phyloP scores from a whole-genome alignment of 139 green algal species.

The Chlamydomonas urium region DNA sequence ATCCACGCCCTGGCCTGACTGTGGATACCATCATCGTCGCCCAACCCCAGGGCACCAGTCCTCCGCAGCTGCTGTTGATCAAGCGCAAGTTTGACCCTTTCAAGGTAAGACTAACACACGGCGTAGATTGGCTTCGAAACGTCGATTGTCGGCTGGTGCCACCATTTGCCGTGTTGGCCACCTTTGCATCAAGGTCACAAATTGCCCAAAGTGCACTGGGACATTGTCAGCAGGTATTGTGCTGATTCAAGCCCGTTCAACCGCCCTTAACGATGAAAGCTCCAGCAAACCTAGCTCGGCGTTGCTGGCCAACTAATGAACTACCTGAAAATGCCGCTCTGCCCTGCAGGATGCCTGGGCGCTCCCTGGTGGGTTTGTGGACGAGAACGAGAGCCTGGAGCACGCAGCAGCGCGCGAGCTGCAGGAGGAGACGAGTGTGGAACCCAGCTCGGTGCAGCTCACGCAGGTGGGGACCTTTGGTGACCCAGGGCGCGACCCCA shows the following conservation, averaged over 20 bases:
- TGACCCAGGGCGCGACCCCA: slow-evolving; percentile 74
- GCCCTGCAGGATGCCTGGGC: slow-evolving; percentile 63
- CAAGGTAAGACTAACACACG: slow-evolving; percentile 50
- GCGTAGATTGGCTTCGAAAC: too few relatives aligned
- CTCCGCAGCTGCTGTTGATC: slow-evolving; percentile 62
- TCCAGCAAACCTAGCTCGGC: too few relatives aligned
- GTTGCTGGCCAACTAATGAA: neutral
- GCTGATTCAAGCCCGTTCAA: too few relatives aligned
- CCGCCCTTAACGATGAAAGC: too few relatives aligned
- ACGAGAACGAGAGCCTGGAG: slow-evolving; percentile 71
- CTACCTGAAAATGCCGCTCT: neutral
- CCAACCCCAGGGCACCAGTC: slow-evolving; percentile 14
- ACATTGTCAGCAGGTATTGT: too few relatives aligned
- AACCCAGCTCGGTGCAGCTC: slow-evolving; percentile 39
- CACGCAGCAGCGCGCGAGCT: slow-evolving; percentile 74
- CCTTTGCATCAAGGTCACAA: too few relatives aligned
- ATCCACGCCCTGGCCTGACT: slow-evolving; percentile 60
- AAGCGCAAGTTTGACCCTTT: slow-evolving; percentile 63
- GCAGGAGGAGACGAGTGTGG: slow-evolving; percentile 79
- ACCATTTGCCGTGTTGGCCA: too few relatives aligned
- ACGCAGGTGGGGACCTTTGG: slow-evolving; percentile 74
- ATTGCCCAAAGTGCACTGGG: too few relatives aligned
- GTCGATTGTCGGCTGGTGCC: too few relatives aligned
- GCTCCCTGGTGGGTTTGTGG: slow-evolving; percentile 86
- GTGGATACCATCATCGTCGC: slow-evolving; percentile 61